Evolutionary conservation across 768 basidiomycete species (phyloP), one percentile per base, ranked within the genome.

Genomic region (Rhizopogon salebrosus): DNA sequence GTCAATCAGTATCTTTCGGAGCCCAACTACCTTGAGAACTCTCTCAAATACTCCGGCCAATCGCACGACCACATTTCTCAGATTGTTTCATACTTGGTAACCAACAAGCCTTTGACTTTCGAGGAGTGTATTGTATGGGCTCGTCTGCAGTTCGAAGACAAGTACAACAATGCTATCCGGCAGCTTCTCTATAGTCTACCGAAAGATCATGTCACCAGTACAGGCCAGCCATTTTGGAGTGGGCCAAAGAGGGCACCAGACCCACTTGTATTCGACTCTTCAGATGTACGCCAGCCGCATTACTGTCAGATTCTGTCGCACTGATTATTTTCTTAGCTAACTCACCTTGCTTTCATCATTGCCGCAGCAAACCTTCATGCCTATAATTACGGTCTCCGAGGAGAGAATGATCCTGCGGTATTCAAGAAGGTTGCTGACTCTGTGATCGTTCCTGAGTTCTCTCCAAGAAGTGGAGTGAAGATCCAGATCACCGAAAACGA

Each of bases 111-210:
- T 20, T 72, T 97, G 59, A 92, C 92, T 13, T 94, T 99, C 58
- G 94, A 98, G 60, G 94, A 98, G 71, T 99, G 97, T 70, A 93
- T 99, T 61, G 72, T 88, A 51, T 99, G 97, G 97, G 97, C 95
- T 35, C 81, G 97, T 31, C 72, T 94, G 57, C 90, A 95, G 67
- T 99, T 98, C 60, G 95, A 99, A 74, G 83, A 85, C 52, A 91
- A 89, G 66, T 99, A 91, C 68, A 89, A 82, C 75, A 94, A 95
- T 64, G 83, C 89, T 41, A 98, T 98, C 67, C 85, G 85, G 54
- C 97, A 99, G 68, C 74, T 99, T 34, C 69, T 99, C 41, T 92
- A 82, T 77, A 97, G 92, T 71, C 75, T 99, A 60, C 97, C 97
- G 10, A 95, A 94, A 69, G 97, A 99, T 66, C 87, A 89, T 36